Percentiles rank a stretch among this genome's conserved stretches.
Evolutionary conservation across 2,329 filamentous ascomycete species (phyloP).

Genomic region (Penicillium expansum): DNA sequence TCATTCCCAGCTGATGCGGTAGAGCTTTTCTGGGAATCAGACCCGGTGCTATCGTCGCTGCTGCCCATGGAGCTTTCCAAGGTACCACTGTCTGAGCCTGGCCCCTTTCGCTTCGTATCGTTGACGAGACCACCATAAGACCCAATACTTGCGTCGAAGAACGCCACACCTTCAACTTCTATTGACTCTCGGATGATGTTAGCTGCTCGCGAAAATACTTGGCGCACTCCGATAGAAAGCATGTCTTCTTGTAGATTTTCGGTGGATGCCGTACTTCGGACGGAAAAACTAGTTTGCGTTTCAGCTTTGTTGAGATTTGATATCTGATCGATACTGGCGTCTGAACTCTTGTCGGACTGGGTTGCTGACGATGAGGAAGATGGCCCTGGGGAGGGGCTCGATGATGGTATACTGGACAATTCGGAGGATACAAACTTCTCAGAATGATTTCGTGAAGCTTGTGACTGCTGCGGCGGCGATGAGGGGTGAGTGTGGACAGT

Average conservation of each 20-base stretch:
- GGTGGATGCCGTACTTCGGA: not conserved
- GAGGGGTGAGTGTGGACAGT: not conserved
- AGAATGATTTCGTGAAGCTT: not conserved
- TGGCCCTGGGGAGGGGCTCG: not conserved
- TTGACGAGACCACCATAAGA: constrained; percentile 11
- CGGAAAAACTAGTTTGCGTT: not conserved
- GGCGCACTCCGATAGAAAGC: not conserved
- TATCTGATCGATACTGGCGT: not conserved
- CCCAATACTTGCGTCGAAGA: constrained; percentile 22
- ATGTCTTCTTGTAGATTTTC: not conserved
- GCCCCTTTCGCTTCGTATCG: not conserved
- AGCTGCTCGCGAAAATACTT: constrained; percentile 45
- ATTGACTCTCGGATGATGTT: constrained; percentile 44
- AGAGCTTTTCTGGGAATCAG: not conserved
- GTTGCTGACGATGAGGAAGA: not conserved
- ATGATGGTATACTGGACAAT: not conserved
- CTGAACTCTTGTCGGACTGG: not conserved
- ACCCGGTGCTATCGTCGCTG: constrained; percentile 21
- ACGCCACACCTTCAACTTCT: constrained; percentile 39
- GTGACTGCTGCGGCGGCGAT: not conserved
- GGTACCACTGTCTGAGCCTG: not conserved
- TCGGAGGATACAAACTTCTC: not conserved
- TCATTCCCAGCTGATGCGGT: not conserved
- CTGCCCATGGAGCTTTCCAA: not conserved
- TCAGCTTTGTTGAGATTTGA: not conserved